Evolutionary conservation across 192 early-diverging fungal genomes (phyloP).

Genomic region (Mortierella hygrophila): DNA sequence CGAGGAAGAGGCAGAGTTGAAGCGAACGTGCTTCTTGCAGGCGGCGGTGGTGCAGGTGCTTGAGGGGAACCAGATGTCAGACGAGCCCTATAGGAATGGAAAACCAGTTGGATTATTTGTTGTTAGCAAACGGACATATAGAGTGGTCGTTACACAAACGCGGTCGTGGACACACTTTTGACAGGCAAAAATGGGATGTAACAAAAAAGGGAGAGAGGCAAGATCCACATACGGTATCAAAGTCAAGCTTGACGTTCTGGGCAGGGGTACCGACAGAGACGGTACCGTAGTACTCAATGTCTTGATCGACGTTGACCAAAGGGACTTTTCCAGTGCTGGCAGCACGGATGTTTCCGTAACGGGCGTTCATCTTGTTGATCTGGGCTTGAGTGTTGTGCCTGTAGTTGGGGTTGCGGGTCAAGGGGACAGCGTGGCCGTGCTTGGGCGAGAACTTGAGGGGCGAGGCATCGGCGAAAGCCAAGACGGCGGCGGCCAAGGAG

Average conservation of each 20-base stretch:
- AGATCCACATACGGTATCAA: slow-evolving; percentile 43
- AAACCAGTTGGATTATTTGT: not conserved
- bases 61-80: slow-evolving; percentile 70
- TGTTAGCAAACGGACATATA: not conserved
- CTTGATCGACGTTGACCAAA: slow-evolving; percentile 51
- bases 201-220: not conserved
- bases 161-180: not conserved
- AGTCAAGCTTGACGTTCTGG: slow-evolving; percentile 54
- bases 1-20: slow-evolving; percentile 59
- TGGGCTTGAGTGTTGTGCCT: slow-evolving; percentile 30
- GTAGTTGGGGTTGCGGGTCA: slow-evolving; percentile 29
- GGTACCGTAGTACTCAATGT: slow-evolving; percentile 71
- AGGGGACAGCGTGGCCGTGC: slow-evolving; percentile 20
- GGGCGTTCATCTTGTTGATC: slow-evolving; percentile 31
- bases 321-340: slow-evolving; percentile 17
- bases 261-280: slow-evolving; percentile 72
- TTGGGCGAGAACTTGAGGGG: slow-evolving; percentile 21
- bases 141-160: slow-evolving; percentile 43
- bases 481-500: slow-evolving; percentile 29
- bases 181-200: not conserved
- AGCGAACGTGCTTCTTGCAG: slow-evolving; percentile 63
- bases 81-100: slow-evolving; percentile 52
- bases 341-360: slow-evolving; percentile 18
- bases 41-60: slow-evolving; percentile 54
- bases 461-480: slow-evolving; percentile 21